phyloP scores from a whole-genome alignment of 306 rosid genomes.

The Parietaria judaica region DNA sequence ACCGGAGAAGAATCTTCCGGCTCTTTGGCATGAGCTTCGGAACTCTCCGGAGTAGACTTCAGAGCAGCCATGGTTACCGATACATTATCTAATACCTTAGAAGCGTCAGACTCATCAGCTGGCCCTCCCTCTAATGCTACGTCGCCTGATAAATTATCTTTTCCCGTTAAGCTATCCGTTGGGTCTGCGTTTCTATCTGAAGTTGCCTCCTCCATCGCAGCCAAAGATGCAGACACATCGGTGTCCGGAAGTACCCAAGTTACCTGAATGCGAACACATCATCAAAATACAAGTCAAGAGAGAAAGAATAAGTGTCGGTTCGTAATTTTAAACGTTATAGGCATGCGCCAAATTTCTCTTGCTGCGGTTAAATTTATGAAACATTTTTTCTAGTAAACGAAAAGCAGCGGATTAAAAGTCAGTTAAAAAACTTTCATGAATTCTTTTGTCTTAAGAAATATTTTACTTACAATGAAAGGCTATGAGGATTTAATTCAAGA shows the following conservation, averaged over 20 bases:
- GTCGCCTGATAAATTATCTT: too few relatives aligned
- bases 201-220: conserved; percentile 19
- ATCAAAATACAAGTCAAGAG: conserved; percentile 3
- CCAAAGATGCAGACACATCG: background rate
- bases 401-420: too few relatives aligned
- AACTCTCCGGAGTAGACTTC: conserved; percentile 1
- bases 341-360: too few relatives aligned
- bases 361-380: background rate
- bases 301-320: background rate
- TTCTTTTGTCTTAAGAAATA: background rate
- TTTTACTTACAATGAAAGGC: background rate
- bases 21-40: conserved; percentile 9
- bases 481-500: conserved; percentile 1
- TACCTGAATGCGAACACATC: conserved; percentile 13
- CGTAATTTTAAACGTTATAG: background rate
- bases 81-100: background rate
- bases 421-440: background rate
- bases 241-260: background rate
- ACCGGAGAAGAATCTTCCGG: conserved; percentile 1
- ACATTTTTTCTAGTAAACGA: background rate
- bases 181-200: conserved; percentile 25
- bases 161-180: conserved; percentile 6
- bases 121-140: conserved; percentile 6
- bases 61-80: conserved; percentile 11
- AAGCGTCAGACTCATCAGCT: conserved; percentile 5